These are phyloP conservation scores for Flueggea neowawraea DNA, from an alignment of 441 rosid species.

Conservation along the genomic window DNA sequence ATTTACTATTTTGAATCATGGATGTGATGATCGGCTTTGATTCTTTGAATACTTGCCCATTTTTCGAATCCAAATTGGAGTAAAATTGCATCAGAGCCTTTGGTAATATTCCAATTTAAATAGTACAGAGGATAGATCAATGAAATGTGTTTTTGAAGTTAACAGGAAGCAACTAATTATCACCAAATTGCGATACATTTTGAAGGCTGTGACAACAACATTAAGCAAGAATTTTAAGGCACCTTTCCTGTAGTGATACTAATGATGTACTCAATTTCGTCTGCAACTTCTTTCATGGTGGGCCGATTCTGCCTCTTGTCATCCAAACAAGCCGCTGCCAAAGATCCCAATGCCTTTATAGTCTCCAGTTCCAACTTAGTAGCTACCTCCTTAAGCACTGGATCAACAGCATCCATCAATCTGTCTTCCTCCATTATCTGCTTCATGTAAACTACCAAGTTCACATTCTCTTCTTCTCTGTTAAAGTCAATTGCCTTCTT, in stretches of 20 bases:
- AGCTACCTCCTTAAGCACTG: constrained; percentile 23
- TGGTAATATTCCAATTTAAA: too few species aligned
- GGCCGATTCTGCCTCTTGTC: constrained; percentile 54
- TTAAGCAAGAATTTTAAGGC: constrained; percentile 6
- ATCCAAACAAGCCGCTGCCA: constrained; percentile 41
- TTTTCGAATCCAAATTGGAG: too few species aligned
- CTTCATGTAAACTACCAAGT: constrained; percentile 35
- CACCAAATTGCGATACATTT: constrained; percentile 3
- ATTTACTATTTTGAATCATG: too few species aligned
- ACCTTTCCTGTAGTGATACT: constrained; percentile 19
- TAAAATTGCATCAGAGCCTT: too few species aligned
- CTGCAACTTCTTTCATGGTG: constrained; percentile 48
- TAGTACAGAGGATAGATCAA: too few species aligned
- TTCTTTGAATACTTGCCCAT: too few species aligned
- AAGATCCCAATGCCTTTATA: constrained; percentile 42
- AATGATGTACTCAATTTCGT: constrained; percentile 43
- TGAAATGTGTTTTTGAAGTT: background rate
- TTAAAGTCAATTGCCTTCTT: constrained; percentile 49
- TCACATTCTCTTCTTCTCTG: constrained; percentile 44
- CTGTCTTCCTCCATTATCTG: constrained; percentile 41
- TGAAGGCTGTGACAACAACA: background rate
- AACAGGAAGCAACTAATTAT: background rate
- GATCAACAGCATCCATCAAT: constrained; percentile 38
- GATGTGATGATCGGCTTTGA: too few species aligned
- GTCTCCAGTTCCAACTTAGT: constrained; percentile 33